Conservation (phyloP, 1,139 yeast genomes). For the Protomyces inouyei region DNA sequence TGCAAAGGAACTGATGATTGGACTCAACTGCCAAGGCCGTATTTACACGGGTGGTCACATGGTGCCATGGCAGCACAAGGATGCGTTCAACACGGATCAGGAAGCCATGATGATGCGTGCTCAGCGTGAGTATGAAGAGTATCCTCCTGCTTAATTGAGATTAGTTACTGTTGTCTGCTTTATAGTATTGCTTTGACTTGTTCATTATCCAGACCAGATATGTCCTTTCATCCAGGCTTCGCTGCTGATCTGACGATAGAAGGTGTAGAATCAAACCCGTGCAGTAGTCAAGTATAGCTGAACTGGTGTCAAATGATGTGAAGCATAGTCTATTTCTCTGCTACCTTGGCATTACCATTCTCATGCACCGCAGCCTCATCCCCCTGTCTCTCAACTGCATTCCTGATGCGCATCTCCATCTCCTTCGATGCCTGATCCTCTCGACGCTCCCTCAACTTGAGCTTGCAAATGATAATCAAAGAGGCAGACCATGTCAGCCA, state of each 20-base stretch:
- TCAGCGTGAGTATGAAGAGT: conserved; percentile 10
- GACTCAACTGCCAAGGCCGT: conserved; percentile 15
- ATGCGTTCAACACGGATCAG: conserved; percentile 16
- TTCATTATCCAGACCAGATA: too few species aligned
- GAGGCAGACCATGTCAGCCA: conserved; percentile 16
- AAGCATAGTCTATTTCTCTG: neutral
- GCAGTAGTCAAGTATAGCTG: too few species aligned
- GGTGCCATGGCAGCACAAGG: conserved; percentile 14
- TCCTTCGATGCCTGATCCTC: conserved; percentile 12
- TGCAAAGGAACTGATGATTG: conserved; percentile 17
- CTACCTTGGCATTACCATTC: neutral
- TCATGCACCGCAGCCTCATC: neutral
- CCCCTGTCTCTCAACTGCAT: conserved; percentile 17
- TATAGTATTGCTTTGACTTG: neutral
- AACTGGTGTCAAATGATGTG: too few species aligned
- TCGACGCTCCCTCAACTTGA: conserved; percentile 8
- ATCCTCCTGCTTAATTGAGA: conserved; percentile 1
- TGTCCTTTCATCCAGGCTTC: too few species aligned
- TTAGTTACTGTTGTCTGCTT: neutral
- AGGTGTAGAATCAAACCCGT: too few species aligned
- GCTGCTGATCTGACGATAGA: too few species aligned
- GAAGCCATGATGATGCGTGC: conserved; percentile 26
- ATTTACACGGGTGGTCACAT: conserved; percentile 20
- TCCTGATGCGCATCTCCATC: conserved; percentile 19
- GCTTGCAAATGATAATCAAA: conserved; percentile 7